Conservation (phyloP, 129 eudicot genomes). For the Kitagawia praeruptora region DNA sequence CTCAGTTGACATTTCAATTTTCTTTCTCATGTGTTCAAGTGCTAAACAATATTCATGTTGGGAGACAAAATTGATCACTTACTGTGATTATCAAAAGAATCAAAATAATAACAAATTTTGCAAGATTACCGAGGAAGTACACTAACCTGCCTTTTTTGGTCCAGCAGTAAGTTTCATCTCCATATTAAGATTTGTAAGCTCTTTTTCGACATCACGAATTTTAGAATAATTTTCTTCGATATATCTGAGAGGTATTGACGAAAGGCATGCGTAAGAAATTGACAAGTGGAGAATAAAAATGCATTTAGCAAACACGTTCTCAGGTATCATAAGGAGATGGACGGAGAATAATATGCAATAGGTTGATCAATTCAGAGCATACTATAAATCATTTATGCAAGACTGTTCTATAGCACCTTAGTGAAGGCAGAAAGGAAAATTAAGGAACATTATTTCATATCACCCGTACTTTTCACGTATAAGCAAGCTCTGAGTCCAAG, state of each 20-base stretch:
- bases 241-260: slow-evolving; percentile 39
- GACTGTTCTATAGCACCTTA: neutral
- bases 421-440: neutral
- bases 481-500: neutral
- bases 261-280: neutral
- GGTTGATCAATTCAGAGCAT: neutral
- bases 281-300: neutral
- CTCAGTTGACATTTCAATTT: slow-evolving; percentile 86
- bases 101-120: neutral
- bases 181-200: slow-evolving; percentile 66
- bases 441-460: neutral
- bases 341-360: neutral
- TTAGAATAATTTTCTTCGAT: slow-evolving; percentile 88
- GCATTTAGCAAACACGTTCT: neutral
- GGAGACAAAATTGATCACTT: neutral
- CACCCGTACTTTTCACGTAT: neutral
- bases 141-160: slow-evolving; percentile 90
- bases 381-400: neutral
- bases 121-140: neutral
- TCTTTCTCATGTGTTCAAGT: slow-evolving; percentile 95
- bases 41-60: slow-evolving; percentile 34
- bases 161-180: slow-evolving; percentile 98
- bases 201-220: slow-evolving; percentile 96
- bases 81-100: neutral
- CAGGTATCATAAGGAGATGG: neutral